Evolutionary conservation across 441 rosid species (phyloP).

Genomic region (Adansonia gregorii): DNA sequence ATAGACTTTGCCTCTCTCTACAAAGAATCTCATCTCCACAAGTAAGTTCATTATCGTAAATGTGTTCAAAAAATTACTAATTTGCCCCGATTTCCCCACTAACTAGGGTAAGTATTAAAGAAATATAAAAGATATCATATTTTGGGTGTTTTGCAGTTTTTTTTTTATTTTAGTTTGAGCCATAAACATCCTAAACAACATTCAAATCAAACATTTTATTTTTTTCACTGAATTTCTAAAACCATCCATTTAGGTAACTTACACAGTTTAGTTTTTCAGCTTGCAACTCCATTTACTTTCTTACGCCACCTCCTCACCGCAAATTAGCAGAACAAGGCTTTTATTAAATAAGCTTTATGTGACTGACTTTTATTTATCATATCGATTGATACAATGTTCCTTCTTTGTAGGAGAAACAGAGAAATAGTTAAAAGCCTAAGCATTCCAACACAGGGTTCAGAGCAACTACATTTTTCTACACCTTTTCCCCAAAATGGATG

Average conservation of each 20-base stretch:
- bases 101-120: not conserved
- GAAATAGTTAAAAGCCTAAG: conserved; percentile 41
- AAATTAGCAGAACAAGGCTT: not conserved
- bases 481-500: conserved; percentile 49
- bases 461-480: conserved; percentile 42
- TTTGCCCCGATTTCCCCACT: not conserved
- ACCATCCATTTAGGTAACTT: not conserved
- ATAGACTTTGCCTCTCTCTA: conserved; percentile 36
- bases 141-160: not conserved
- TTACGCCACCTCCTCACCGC: not conserved
- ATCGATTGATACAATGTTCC: not conserved
- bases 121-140: not conserved
- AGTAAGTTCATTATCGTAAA: conserved; percentile 29
- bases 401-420: conserved; percentile 40
- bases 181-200: not conserved
- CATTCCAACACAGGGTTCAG: conserved; percentile 40
- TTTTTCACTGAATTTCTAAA: not conserved
- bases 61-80: conserved; percentile 1
- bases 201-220: not conserved
- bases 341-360: not conserved
- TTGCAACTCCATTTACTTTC: not conserved
- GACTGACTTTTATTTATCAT: not conserved
- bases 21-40: conserved; percentile 36
- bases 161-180: not conserved
- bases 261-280: not conserved